Conservation (phyloP, 75 land plant genomes). For the Sequoia sempervirens region DNA sequence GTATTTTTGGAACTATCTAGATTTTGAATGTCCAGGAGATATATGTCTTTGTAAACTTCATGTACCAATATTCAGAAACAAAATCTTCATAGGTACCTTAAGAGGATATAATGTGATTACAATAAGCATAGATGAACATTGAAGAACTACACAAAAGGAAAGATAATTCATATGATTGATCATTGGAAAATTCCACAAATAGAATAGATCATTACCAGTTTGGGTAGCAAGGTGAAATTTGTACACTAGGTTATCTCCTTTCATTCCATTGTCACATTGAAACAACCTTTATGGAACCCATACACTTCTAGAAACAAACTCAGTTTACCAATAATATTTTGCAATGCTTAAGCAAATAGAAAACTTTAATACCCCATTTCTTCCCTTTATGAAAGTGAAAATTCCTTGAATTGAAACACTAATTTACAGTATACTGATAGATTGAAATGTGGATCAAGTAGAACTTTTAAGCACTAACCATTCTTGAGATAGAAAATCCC, state of each 20-base stretch:
- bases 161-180: not conserved
- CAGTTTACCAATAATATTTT: not conserved
- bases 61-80: too few species aligned
- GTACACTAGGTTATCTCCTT: not conserved
- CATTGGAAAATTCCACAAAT: not conserved
- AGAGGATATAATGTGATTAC: not conserved
- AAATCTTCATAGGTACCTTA: not conserved
- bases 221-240: not conserved
- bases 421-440: not conserved
- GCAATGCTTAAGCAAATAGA: not conserved
- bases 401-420: not conserved
- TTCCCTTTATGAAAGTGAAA: not conserved
- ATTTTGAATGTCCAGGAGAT: too few species aligned
- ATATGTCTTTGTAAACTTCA: too few species aligned
- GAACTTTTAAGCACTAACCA: constrained; percentile 19
- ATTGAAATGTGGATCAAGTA: not conserved
- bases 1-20: too few species aligned
- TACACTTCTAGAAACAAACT: not conserved
- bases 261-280: not conserved
- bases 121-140: not conserved
- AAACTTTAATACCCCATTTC: not conserved
- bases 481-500: constrained; percentile 42
- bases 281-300: not conserved
- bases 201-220: not conserved
- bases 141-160: not conserved